Conservation (phyloP, 305 asterid genomes). For the Fraxinus velutina region DNA sequence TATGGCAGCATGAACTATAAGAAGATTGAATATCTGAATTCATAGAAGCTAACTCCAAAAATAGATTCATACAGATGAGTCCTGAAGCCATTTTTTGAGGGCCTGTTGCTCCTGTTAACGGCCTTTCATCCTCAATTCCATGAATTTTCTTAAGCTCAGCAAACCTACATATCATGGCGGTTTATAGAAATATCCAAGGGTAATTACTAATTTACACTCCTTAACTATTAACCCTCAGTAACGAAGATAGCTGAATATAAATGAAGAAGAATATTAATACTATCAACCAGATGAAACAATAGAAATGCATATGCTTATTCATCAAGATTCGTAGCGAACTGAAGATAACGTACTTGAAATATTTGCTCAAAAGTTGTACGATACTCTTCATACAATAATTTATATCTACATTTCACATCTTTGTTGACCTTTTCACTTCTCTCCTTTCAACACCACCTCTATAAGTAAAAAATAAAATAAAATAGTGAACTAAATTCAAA, state of each 20-base stretch:
- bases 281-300: background rate
- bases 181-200: background rate
- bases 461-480: background rate
- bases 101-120: slow-evolving; percentile 58
- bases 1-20: slow-evolving; percentile 5
- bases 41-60: slow-evolving; percentile 1
- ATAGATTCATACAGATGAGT: slow-evolving; percentile 59
- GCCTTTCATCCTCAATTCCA: slow-evolving; percentile 78
- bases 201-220: background rate
- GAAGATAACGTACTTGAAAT: background rate
- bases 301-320: background rate
- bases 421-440: background rate
- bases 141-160: slow-evolving; percentile 66
- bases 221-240: background rate
- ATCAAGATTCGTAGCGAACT: background rate
- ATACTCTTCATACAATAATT: background rate
- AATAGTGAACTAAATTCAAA: background rate
- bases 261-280: background rate
- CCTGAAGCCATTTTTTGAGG: slow-evolving; percentile 87
- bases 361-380: background rate
- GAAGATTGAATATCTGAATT: background rate
- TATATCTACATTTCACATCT: background rate
- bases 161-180: slow-evolving; percentile 45
- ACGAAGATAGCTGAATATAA: background rate
- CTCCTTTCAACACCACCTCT: background rate